A percentile compares a stretch with the other conserved stretches of the same genome.
Conservation (phyloP, 1,139 yeast genomes). For the Zygotorulaspora mrakii region DNA sequence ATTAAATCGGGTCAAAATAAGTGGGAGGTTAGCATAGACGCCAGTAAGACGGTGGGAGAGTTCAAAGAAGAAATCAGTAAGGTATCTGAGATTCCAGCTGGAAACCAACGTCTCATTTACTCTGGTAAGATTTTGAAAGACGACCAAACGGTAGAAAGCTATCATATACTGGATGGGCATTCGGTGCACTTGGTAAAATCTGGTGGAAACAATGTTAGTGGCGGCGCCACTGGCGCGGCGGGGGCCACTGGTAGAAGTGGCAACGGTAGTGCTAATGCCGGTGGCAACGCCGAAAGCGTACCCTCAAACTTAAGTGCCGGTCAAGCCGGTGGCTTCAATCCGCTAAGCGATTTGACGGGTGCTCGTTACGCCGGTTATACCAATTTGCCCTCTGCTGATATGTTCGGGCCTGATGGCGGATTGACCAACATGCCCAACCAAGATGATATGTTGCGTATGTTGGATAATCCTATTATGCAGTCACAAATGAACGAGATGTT, state of each 20-base stretch:
- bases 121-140: conserved; percentile 93
- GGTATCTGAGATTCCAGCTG: conserved; percentile 62
- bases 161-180: conserved; percentile 82
- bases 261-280: background rate
- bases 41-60: conserved; percentile 56
- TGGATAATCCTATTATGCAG: conserved; percentile 77
- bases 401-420: conserved; percentile 97
- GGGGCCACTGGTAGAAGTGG: background rate
- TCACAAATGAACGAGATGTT: conserved; percentile 78
- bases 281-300: conserved; percentile 34
- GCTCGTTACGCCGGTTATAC: conserved; percentile 91
- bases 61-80: conserved; percentile 63
- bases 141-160: conserved; percentile 63
- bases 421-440: conserved; percentile 65
- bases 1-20: conserved; percentile 67
- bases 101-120: conserved; percentile 80
- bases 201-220: conserved; percentile 43
- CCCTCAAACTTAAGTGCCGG: conserved; percentile 86
- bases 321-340: conserved; percentile 75
- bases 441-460: conserved; percentile 66
- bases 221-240: conserved; percentile 20
- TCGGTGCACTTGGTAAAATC: conserved; percentile 81
- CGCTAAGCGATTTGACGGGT: conserved; percentile 86
- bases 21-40: conserved; percentile 58
- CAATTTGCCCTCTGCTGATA: conserved; percentile 78